These are phyloP conservation scores for Pseudopithomyces maydicus DNA, from an alignment of 2,329 filamentous ascomycete species.

Conservation along the genomic window DNA sequence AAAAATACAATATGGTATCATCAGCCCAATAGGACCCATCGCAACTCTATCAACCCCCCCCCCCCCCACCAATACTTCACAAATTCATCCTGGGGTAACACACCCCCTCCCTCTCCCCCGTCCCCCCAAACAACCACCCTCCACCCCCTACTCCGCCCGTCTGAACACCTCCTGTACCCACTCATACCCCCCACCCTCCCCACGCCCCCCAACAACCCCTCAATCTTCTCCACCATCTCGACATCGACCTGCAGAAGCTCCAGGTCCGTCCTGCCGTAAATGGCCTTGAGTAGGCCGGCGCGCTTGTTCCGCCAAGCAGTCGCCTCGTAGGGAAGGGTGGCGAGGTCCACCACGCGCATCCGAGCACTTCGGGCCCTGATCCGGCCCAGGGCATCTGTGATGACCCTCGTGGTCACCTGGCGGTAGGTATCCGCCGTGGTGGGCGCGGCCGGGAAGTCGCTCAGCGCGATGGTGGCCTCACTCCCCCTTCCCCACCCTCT, in stretches of 20 bases:
- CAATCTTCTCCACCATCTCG: constrained; percentile 18
- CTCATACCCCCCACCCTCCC: constrained; percentile 3
- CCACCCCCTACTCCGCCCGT: neutral
- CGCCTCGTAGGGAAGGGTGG: constrained; percentile 13
- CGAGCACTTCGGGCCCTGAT: constrained; percentile 16
- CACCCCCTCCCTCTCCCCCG: neutral
- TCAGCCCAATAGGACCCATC: too few species aligned
- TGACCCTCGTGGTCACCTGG: constrained; percentile 12
- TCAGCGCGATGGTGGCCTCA: neutral
- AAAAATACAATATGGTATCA: too few species aligned
- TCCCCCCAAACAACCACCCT: neutral
- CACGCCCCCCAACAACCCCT: constrained; percentile 1
- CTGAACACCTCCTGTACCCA: constrained; percentile 10
- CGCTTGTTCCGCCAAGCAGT: constrained; percentile 25
- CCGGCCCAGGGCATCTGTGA: constrained; percentile 12
- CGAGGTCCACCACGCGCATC: constrained; percentile 10
- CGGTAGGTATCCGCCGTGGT: constrained; percentile 7
- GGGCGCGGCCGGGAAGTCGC: neutral
- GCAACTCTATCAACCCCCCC: too few species aligned
- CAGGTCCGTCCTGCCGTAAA: constrained; percentile 22
- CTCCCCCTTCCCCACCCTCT: neutral
- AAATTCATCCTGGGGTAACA: neutral
- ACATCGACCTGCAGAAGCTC: constrained; percentile 16
- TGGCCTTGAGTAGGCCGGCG: constrained; percentile 14
- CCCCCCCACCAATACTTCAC: too few species aligned